Base-by-base conservation (phyloP, 2,329 filamentous ascomycete species). In the Plenodomus biglobosus region DNA sequence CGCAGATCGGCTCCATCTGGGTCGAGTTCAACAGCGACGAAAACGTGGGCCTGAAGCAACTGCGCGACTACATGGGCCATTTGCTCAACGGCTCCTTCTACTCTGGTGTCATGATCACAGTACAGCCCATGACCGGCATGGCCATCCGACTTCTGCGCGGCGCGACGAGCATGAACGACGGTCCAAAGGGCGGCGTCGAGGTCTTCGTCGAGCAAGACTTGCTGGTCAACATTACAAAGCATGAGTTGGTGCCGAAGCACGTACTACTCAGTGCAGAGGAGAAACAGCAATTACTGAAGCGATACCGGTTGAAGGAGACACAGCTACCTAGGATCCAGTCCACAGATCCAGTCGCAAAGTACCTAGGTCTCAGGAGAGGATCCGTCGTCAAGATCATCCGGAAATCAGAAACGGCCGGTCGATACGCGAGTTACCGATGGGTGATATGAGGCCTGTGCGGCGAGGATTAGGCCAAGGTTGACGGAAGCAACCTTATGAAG, bases 301-400 rank as follows among this genome's bases (percentile, higher is more conserved):
- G 94, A 55, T 99, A 99, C 76, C 85, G 94, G 40, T 76, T 99
- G 73, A 97, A 96, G 84, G 94, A 99, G 80, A 96, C 90, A 8
- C 94, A 99, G 78, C 79, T 99, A 68, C 94, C 94, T 3, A 83
- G 94, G 47, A 96, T 99, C 64, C 84, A 96, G 73, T 83, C 88
- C 59, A 89, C 88, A 60, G 94, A 99, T 72, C 94, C 94, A 2
- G 91, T 99, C 43, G 90, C 94, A 20, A 86, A 88, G 64, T 99
- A 97, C 73, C 78, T 96, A 46, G 94, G 94, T 11, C 78, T 99
- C 54, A 87, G 88, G 78, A 83, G 92, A 69, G 91, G 92, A 3
- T 89, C 96, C 75, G 92, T 99, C 2, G 94, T 99, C 66, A 99
- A 99, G 83, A 99, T 99, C 65, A 96, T 99, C 65, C 82, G 94